phyloP scores from a whole-genome alignment of 495 filamentous ascomycete species.

The Parathielavia appendiculata region DNA sequence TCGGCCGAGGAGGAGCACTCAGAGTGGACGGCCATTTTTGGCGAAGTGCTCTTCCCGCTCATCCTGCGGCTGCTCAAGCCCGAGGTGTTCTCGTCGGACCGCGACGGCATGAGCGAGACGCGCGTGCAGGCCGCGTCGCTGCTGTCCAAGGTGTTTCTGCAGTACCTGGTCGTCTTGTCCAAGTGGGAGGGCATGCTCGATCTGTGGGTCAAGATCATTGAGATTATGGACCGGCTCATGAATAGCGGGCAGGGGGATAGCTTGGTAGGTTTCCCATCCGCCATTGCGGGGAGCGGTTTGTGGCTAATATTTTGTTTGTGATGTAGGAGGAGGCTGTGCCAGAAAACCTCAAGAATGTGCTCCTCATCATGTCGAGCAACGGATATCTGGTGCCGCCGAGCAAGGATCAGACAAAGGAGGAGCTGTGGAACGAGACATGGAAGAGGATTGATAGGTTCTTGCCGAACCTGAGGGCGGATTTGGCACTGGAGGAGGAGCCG shows the following conservation, averaged over 20 bases:
- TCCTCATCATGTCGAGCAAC: conserved; percentile 90
- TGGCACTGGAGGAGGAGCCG: conserved; percentile 40
- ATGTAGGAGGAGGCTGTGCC: conserved; percentile 96
- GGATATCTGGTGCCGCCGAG: conserved; percentile 76
- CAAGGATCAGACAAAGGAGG: conserved; percentile 51
- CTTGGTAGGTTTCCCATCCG: conserved; percentile 68
- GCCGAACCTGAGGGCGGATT: conserved; percentile 59
- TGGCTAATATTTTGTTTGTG: conserved; percentile 24
- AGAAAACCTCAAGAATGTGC: conserved; percentile 92
- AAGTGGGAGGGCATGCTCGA: conserved; percentile 90
- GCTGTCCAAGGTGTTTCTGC: conserved; percentile 91
- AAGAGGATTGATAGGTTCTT: conserved; percentile 86
- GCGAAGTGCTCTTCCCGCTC: conserved; percentile 91
- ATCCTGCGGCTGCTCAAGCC: conserved; percentile 85
- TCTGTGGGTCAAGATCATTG: conserved; percentile 86
- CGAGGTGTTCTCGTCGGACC: conserved; percentile 89
- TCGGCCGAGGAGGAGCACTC: conserved; percentile 38
- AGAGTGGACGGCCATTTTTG: conserved; percentile 91
- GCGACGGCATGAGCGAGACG: conserved; percentile 91
- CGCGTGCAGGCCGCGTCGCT: conserved; percentile 86
- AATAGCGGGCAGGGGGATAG: conserved; percentile 91
- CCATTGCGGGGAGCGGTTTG: no score
- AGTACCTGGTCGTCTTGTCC: conserved; percentile 79
- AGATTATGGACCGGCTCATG: conserved; percentile 94
- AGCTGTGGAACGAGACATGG: conserved; percentile 76